These are phyloP conservation scores for Chrysoporthe cubensis DNA, from an alignment of 2,329 filamentous ascomycete genomes.

Conservation along the genomic window DNA sequence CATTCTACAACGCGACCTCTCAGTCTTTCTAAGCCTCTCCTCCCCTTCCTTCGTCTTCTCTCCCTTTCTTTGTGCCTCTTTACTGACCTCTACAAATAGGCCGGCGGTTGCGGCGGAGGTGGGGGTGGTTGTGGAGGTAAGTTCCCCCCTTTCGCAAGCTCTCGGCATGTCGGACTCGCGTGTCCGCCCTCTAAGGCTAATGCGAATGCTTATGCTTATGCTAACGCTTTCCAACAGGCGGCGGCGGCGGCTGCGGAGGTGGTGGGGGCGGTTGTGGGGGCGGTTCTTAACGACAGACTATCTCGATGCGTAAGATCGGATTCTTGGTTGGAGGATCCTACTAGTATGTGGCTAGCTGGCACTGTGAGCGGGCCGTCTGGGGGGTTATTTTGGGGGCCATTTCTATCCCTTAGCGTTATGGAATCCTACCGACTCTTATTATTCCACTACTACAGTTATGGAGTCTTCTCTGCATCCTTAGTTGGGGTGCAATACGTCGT, in stretches of 20 bases:
- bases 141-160: neutral
- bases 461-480: no score
- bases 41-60: neutral
- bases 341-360: neutral
- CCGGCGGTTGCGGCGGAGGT: constrained; percentile 14
- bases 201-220: neutral
- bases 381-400: no score
- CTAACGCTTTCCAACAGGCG: neutral
- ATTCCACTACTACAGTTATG: no score
- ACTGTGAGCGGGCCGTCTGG: no score
- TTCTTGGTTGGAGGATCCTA: no score
- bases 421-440: no score
- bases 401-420: no score
- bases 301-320: neutral
- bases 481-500: no score
- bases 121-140: constrained; percentile 25
- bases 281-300: neutral
- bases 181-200: no score
- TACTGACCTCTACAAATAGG: constrained; percentile 16
- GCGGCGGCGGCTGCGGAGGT: constrained; percentile 25
- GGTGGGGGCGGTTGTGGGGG: constrained; percentile 4
- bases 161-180: neutral
- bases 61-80: neutral
- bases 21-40: constrained; percentile 23
- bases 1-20: no score